These are phyloP conservation scores for Dactylellina leptospora DNA, from an alignment of 2,329 filamentous ascomycete genomes.

Conservation along the genomic window DNA sequence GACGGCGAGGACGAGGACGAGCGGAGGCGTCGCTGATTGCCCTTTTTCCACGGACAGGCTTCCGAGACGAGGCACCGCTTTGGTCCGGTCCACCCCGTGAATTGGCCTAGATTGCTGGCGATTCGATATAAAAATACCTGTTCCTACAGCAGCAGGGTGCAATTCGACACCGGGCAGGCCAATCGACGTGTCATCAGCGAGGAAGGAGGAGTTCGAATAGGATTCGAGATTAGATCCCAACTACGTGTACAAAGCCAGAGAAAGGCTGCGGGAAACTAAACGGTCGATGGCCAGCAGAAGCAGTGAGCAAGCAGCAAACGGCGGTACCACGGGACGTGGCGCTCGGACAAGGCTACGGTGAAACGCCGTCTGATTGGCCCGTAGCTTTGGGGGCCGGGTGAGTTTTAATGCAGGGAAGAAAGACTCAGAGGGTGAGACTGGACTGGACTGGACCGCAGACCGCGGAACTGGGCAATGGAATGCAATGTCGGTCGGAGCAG, in stretches of 20 bases:
- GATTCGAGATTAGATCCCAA: constrained; percentile 4
- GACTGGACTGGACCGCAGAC: constrained; percentile 20
- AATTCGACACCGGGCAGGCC: constrained; percentile 16
- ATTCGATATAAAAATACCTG: not conserved
- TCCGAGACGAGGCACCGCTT: constrained; percentile 24
- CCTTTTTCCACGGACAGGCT: not conserved
- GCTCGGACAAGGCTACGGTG: constrained; percentile 52
- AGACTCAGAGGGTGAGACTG: no score
- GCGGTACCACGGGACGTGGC: constrained; percentile 54
- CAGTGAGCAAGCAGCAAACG: no score
- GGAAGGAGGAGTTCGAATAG: constrained; percentile 38
- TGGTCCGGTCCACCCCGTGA: not conserved
- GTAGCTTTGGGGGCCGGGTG: constrained; percentile 6
- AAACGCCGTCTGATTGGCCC: constrained; percentile 52
- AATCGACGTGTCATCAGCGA: constrained; percentile 54
- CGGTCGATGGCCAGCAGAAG: constrained; percentile 29
- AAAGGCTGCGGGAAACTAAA: constrained; percentile 18
- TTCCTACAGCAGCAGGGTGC: not conserved
- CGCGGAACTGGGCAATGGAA: constrained; percentile 23
- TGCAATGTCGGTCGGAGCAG: constrained; percentile 22
- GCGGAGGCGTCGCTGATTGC: constrained; percentile 12
- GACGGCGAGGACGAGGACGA: constrained; percentile 2
- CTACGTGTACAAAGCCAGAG: constrained; percentile 49
- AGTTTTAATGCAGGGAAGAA: constrained; percentile 46
- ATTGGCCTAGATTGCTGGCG: constrained; percentile 9